These are phyloP conservation scores for Lachnellula arida DNA, from an alignment of 2,329 filamentous ascomycete genomes.

Conservation along the genomic window DNA sequence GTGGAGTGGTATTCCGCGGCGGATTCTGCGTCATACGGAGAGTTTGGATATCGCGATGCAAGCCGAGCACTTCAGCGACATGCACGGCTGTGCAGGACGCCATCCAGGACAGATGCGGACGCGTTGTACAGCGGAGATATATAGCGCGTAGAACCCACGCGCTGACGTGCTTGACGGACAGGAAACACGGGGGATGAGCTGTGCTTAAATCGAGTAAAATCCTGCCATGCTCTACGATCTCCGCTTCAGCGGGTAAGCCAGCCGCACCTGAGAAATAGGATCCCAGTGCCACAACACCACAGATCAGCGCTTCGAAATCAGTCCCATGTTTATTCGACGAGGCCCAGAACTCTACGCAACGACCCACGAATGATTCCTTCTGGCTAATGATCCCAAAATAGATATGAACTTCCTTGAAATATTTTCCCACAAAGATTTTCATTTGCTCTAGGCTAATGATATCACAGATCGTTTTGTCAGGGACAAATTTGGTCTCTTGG, in stretches of 20 bases:
- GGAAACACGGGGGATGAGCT: constrained; percentile 11
- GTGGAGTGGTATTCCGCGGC: neutral
- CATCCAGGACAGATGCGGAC: constrained; percentile 26
- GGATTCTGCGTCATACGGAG: constrained; percentile 6
- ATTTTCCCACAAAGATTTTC: constrained; percentile 28
- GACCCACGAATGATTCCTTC: constrained; percentile 18
- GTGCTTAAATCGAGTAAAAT: constrained; percentile 19
- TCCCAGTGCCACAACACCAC: constrained; percentile 32
- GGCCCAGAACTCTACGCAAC: constrained; percentile 31
- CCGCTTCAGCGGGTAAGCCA: constrained; percentile 22
- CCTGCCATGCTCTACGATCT: constrained; percentile 24
- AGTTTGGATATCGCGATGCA: constrained; percentile 26
- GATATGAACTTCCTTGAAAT: constrained; percentile 29
- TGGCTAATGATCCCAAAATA: constrained; percentile 32
- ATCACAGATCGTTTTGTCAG: constrained; percentile 20
- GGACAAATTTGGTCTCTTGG: constrained; percentile 24
- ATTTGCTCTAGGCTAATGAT: constrained; percentile 27
- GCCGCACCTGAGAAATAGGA: constrained; percentile 30
- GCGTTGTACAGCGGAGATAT: constrained; percentile 26
- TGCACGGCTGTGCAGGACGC: constrained; percentile 25
- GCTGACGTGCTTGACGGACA: constrained; percentile 21
- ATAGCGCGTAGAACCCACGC: constrained; percentile 26
- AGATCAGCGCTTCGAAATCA: constrained; percentile 33
- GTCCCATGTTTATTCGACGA: constrained; percentile 17
- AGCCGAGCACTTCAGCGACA: constrained; percentile 26